phyloP scores from a whole-genome alignment of 176 grass and related monocot genomes.

The Carex littledalei region DNA sequence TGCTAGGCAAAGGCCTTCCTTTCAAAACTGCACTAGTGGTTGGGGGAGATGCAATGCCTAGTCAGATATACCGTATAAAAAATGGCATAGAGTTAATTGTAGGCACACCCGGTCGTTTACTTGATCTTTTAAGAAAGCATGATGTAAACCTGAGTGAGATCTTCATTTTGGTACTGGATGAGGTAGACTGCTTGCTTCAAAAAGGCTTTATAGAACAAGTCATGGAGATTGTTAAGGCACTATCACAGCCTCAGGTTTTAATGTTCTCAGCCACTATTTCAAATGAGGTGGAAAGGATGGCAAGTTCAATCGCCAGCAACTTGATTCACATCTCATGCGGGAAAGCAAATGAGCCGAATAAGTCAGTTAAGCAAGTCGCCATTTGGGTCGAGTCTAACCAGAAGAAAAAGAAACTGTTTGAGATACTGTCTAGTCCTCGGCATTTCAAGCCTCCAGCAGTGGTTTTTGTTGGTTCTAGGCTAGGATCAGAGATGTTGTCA shows the following conservation, averaged over 20 bases:
- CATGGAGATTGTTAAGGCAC: conserved; percentile 72
- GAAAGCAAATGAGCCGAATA: conserved; percentile 53
- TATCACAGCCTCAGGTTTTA: conserved; percentile 66
- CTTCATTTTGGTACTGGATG: conserved; percentile 78
- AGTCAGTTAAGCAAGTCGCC: conserved; percentile 71
- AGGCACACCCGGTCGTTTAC: conserved; percentile 79
- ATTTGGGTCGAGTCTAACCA: conserved; percentile 95
- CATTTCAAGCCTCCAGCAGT: conserved; percentile 76
- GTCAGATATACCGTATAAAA: conserved; percentile 78
- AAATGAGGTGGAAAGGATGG: conserved; percentile 58
- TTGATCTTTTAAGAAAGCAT: conserved; percentile 85
- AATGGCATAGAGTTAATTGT: conserved; percentile 80
- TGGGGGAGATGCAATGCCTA: conserved; percentile 69
- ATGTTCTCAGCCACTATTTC: conserved; percentile 83
- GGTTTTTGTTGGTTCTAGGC: conserved; percentile 83
- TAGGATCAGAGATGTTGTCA: conserved; percentile 73
- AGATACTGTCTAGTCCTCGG: conserved; percentile 69
- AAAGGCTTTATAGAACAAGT: conserved; percentile 74
- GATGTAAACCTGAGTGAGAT: conserved; percentile 48
- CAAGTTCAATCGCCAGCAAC: conserved; percentile 46
- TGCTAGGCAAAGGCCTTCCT: conserved; percentile 71
- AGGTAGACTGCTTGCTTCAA: conserved; percentile 76
- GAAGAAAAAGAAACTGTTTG: conserved; percentile 94
- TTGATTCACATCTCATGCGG: conserved; percentile 63
- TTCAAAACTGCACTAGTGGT: conserved; percentile 95